A percentile compares a stretch with the other conserved stretches of the same genome.
phyloP scores from a whole-genome alignment of 2,329 filamentous ascomycete genomes.

The Penicillium verrucosum region DNA sequence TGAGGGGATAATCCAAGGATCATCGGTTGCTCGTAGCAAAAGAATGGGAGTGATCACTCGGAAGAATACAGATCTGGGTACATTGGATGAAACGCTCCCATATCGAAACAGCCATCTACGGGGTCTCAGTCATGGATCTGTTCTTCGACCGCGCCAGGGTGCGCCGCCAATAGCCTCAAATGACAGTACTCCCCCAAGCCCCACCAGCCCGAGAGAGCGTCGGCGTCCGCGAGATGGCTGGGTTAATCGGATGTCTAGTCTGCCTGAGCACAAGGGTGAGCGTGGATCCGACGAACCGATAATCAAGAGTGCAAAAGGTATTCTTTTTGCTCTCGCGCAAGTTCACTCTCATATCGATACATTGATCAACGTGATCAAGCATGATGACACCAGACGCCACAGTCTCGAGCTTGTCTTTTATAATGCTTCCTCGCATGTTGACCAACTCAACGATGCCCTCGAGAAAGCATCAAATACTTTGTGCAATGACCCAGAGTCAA shows the following conservation, averaged over 20 bases:
- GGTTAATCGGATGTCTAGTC: conserved; percentile 54
- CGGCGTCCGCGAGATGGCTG: conserved; percentile 43
- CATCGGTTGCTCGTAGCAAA: conserved; percentile 49
- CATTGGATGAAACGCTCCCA: conserved; percentile 51
- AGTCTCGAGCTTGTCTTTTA: conserved; percentile 56
- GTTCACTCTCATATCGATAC: conserved; percentile 48
- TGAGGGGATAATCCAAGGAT: conserved; percentile 55
- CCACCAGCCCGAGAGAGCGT: conserved; percentile 44
- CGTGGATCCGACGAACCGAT: conserved; percentile 48
- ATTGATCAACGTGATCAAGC: conserved; percentile 48
- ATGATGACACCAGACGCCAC: conserved; percentile 47
- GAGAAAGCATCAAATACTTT: conserved; percentile 49
- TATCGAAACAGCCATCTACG: conserved; percentile 55
- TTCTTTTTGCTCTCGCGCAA: conserved; percentile 55
- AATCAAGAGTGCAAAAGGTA: conserved; percentile 55
- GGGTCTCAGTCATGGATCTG: conserved; percentile 57
- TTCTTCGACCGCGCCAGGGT: conserved; percentile 40
- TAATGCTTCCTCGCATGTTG: conserved; percentile 55
- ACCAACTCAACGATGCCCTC: conserved; percentile 55
- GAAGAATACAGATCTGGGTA: conserved; percentile 54
- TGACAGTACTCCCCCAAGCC: conserved; percentile 43
- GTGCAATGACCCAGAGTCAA: conserved; percentile 51
- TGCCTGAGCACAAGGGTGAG: conserved; percentile 54
- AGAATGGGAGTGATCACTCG: conserved; percentile 60
- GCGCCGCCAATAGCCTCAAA: conserved; percentile 27